These are phyloP conservation scores for Spatholobus suberectus DNA, from an alignment of 306 rosid species.

Conservation along the genomic window DNA sequence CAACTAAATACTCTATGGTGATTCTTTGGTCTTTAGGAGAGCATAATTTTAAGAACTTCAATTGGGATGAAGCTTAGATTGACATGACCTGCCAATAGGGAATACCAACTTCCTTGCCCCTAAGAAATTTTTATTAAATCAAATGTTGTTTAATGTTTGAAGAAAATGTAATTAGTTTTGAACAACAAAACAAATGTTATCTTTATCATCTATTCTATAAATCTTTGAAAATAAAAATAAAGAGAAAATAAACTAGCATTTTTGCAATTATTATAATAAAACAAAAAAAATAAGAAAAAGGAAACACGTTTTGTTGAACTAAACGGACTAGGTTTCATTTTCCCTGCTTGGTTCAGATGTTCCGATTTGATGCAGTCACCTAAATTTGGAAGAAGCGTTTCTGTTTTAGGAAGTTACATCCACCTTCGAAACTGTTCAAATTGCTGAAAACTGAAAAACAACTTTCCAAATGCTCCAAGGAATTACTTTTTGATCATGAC, in stretches of 20 bases:
- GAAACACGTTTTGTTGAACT: neutral
- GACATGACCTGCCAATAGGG: slow-evolving; percentile 3
- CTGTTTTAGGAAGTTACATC: slow-evolving; percentile 58
- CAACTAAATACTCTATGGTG: slow-evolving; percentile 36
- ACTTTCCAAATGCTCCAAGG: slow-evolving; percentile 55
- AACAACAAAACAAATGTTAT: neutral
- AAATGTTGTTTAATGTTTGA: neutral
- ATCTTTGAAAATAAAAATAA: neutral
- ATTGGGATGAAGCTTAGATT: slow-evolving; percentile 21
- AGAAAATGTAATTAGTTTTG: slow-evolving; percentile 3
- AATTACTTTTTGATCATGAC: slow-evolving; percentile 38
- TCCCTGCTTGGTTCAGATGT: slow-evolving; percentile 40
- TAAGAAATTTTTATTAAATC: neutral
- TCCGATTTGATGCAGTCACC: slow-evolving; percentile 52
- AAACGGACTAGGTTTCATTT: slow-evolving; percentile 19
- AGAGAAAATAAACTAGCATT: neutral
- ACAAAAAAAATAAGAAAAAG: neutral
- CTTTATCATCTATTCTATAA: neutral
- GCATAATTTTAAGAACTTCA: slow-evolving; percentile 28
- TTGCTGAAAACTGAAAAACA: slow-evolving; percentile 59
- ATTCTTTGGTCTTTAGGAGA: slow-evolving; percentile 29
- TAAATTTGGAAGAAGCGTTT: slow-evolving; percentile 43
- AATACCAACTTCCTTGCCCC: slow-evolving; percentile 18
- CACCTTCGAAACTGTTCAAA: slow-evolving; percentile 60
- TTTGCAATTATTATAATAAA: neutral